Percentiles rank a stretch among this genome's conserved stretches.
Evolutionary conservation across 345 rosid genomes (phyloP).

Genomic region (Eucalyptus regnans): DNA sequence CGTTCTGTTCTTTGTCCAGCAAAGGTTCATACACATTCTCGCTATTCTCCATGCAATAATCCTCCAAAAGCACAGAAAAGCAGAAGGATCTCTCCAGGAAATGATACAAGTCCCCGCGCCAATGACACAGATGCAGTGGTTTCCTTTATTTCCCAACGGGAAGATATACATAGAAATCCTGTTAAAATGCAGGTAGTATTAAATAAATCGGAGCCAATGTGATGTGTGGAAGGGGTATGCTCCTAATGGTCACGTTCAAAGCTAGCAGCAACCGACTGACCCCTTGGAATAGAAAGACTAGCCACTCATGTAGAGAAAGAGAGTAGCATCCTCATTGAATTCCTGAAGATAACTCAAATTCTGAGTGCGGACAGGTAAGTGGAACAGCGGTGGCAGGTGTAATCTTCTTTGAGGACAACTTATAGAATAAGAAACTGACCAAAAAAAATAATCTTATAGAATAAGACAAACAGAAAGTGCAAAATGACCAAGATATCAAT

Average conservation of each 20-base stretch:
- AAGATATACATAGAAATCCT: slow-evolving; percentile 12
- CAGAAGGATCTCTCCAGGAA: slow-evolving; percentile 23
- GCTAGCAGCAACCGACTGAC: slow-evolving; percentile 20
- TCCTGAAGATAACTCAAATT: slow-evolving; percentile 8
- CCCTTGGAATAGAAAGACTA: slow-evolving; percentile 16
- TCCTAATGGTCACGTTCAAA: slow-evolving; percentile 1
- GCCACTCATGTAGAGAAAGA: slow-evolving; percentile 16
- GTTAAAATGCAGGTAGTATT: slow-evolving; percentile 6
- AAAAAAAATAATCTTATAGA: background rate
- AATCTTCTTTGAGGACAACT: background rate
- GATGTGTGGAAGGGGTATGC: background rate
- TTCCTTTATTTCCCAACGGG: slow-evolving; percentile 4
- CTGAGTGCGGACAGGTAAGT: background rate
- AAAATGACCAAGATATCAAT: slow-evolving; percentile 10
- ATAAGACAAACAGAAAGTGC: background rate
- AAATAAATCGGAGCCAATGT: background rate
- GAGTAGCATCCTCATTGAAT: background rate
- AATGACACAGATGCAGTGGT: background rate
- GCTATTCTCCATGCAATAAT: background rate
- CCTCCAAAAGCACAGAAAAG: slow-evolving; percentile 1
- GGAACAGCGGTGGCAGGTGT: background rate
- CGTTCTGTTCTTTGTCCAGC: slow-evolving; percentile 4
- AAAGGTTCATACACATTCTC: slow-evolving; percentile 12
- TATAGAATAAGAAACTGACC: background rate
- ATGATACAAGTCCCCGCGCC: slow-evolving; percentile 11